Conservation (phyloP, 225 moss, liverwort and hornwort genomes). For the Physcomitrium patens region DNA sequence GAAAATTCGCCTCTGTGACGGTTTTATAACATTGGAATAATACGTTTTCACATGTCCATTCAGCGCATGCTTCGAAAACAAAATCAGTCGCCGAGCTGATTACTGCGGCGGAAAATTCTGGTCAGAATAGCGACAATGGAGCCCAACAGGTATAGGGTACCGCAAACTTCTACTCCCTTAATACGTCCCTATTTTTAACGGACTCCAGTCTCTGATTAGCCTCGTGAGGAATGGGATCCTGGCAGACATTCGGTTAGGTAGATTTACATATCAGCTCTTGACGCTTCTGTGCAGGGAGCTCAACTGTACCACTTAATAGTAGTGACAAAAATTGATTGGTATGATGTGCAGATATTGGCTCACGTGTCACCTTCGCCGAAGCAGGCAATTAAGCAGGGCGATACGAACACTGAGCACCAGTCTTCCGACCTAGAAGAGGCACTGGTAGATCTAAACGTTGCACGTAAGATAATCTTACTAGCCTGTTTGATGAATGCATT, state of each 20-base stretch:
- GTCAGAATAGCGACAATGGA: conserved; percentile 48
- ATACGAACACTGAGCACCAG: conserved; percentile 1
- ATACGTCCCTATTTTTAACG: no score
- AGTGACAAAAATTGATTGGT: not conserved
- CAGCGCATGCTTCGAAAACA: conserved; percentile 64
- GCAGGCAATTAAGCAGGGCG: conserved; percentile 36
- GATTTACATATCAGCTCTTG: no score
- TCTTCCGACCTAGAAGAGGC: conserved; percentile 15
- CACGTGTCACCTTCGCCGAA: conserved; percentile 72
- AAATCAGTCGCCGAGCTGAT: conserved; percentile 64
- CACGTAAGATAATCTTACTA: conserved; percentile 25
- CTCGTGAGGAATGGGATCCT: no score
- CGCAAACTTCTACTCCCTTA: no score
- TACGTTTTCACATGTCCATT: not conserved
- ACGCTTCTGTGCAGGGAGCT: no score
- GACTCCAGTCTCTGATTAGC: no score
- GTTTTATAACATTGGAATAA: not conserved
- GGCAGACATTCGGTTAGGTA: no score
- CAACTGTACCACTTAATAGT: not conserved
- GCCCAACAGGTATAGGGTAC: conserved; percentile 54
- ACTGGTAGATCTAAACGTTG: not conserved
- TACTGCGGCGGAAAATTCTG: conserved; percentile 52
- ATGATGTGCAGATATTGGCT: conserved; percentile 46
- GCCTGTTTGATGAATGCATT: no score
- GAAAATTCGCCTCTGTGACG: no score